A percentile compares a stretch with the other conserved stretches of the same genome.
Conservation (phyloP, 345 rosid genomes). For the Cardamine chenopodiifolia region DNA sequence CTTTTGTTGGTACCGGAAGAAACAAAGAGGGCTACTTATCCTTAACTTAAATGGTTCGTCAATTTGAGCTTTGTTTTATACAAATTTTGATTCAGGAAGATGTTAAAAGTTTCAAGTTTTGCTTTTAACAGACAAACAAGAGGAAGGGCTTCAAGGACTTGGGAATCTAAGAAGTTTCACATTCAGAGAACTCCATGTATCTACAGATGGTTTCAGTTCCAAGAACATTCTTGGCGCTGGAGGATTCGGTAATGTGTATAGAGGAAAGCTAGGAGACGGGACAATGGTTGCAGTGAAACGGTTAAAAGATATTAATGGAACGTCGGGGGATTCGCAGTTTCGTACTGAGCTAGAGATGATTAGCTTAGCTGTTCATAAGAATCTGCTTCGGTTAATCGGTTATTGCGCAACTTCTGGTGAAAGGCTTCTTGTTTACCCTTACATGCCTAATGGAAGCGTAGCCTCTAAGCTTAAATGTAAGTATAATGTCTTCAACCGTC, state of each 20-base stretch:
- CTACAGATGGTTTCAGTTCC: constrained; percentile 79
- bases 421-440: constrained; percentile 89
- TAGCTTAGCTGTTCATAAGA: constrained; percentile 92
- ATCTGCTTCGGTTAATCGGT: constrained; percentile 76
- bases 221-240: constrained; percentile 90
- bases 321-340: constrained; percentile 84
- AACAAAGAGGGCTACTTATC: constrained; percentile 47
- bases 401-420: constrained; percentile 73
- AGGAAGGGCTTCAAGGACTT: constrained; percentile 63
- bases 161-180: constrained; percentile 82
- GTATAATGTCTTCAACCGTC: constrained; percentile 31
- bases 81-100: background rate
- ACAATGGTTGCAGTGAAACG: constrained; percentile 83
- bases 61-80: background rate
- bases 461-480: constrained; percentile 88
- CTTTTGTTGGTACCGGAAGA: constrained; percentile 62
- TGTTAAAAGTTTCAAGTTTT: background rate
- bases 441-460: constrained; percentile 94
- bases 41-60: constrained; percentile 62
- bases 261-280: constrained; percentile 83
- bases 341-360: constrained; percentile 91
- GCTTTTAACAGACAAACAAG: constrained; percentile 60
- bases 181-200: constrained; percentile 76
- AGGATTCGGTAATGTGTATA: constrained; percentile 95
- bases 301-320: constrained; percentile 73